Conservation (phyloP, 768 basidiomycete genomes). For the Kockovaella imperatae region DNA sequence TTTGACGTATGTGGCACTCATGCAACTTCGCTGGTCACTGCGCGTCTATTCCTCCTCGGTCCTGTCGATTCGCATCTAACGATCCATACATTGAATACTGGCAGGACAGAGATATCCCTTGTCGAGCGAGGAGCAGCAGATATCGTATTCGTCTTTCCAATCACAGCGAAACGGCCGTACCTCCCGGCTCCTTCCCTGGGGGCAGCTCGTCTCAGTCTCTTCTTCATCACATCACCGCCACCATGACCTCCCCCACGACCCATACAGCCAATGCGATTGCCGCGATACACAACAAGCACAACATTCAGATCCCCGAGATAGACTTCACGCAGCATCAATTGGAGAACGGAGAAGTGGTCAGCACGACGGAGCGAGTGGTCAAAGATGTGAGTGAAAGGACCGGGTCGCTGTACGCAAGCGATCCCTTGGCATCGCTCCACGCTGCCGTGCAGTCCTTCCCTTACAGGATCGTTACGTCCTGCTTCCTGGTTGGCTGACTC, state of each 20-base stretch:
- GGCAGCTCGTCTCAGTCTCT: no score
- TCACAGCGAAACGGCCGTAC: background rate
- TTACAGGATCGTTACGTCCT: background rate
- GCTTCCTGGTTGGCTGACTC: background rate
- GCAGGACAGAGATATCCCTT: no score
- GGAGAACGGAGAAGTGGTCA: slow-evolving; percentile 84
- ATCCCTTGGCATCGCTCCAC: no score
- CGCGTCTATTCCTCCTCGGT: no score
- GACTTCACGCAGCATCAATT: slow-evolving; percentile 88
- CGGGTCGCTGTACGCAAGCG: no score
- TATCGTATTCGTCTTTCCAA: background rate
- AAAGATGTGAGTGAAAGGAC: slow-evolving; percentile 72
- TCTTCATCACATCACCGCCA: slow-evolving; percentile 2
- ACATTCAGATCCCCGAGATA: slow-evolving; percentile 52
- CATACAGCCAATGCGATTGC: slow-evolving; percentile 39
- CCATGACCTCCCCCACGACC: slow-evolving; percentile 32
- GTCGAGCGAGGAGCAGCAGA: background rate
- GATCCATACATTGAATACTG: no score
- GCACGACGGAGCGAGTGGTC: slow-evolving; percentile 88
- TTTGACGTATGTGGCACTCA: no score
- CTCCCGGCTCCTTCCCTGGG: background rate
- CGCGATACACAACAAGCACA: slow-evolving; percentile 33
- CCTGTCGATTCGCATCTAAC: no score
- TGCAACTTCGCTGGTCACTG: no score
- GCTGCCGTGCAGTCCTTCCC: background rate